phyloP scores from a whole-genome alignment of 768 basidiomycete genomes.

The Tulasnella sp. region DNA sequence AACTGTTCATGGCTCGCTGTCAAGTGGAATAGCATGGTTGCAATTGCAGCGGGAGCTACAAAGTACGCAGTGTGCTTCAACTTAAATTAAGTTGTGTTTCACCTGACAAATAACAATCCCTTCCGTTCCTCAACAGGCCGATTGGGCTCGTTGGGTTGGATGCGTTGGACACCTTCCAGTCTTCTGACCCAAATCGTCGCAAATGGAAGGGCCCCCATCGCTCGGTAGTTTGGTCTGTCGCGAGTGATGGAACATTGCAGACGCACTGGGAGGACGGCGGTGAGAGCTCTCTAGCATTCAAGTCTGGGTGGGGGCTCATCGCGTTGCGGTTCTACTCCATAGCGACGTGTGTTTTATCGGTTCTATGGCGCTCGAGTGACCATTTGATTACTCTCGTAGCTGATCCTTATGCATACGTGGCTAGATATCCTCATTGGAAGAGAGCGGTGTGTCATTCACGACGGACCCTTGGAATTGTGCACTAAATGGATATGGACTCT shows the following conservation, averaged over 20 bases:
- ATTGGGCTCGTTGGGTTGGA: not conserved
- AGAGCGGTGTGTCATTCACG: not conserved
- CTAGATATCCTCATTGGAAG: slow-evolving; percentile 1
- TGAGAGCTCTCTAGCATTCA: not conserved
- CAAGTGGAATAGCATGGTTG: slow-evolving; percentile 4
- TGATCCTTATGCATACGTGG: not conserved
- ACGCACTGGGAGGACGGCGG: not conserved
- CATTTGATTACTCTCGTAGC: not conserved
- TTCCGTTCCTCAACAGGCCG: not conserved
- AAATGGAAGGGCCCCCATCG: slow-evolving; percentile 1
- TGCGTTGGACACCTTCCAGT: not conserved
- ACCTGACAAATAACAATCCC: not conserved
- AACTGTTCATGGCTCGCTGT: not conserved
- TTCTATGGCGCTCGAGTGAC: not conserved
- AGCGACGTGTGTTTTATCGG: not conserved
- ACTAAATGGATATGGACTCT: not conserved
- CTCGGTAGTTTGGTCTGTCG: not conserved
- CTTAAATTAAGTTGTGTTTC: not conserved
- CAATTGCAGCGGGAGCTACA: not conserved
- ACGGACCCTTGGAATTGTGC: not conserved
- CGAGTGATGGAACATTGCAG: not conserved
- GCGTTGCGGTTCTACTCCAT: not conserved
- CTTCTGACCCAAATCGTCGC: not conserved
- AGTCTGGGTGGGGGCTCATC: not conserved
- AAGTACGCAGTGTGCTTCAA: not conserved